phyloP scores from a whole-genome alignment of 768 basidiomycete genomes.

The Boletus speciosus region DNA sequence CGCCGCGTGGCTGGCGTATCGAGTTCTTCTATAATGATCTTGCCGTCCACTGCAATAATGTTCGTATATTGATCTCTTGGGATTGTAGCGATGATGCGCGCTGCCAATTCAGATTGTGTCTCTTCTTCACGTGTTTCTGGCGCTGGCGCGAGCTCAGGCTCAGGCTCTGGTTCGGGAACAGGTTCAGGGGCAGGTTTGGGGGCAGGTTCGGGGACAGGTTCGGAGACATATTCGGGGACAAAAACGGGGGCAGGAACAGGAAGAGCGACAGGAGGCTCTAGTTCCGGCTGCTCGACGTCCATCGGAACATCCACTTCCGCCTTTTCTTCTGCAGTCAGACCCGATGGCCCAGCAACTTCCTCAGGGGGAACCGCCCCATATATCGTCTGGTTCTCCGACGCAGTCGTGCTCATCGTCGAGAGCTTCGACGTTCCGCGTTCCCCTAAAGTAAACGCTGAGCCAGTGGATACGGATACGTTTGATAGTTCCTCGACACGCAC shows the following conservation, averaged over 20 bases:
- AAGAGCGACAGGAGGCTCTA: background rate
- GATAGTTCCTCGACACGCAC: constrained; percentile 25
- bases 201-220: background rate
- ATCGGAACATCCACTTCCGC: constrained; percentile 15
- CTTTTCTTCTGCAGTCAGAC: constrained; percentile 17
- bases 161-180: background rate
- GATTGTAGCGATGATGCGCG: constrained; percentile 27
- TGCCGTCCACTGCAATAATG: constrained; percentile 39
- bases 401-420: constrained; percentile 45
- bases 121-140: constrained; percentile 6
- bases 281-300: constrained; percentile 12
- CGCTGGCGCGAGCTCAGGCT: background rate
- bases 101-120: constrained; percentile 18
- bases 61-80: constrained; percentile 30
- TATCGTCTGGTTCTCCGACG: constrained; percentile 45
- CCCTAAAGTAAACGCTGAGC: background rate
- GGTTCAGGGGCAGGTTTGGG: background rate
- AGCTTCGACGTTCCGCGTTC: constrained; percentile 42
- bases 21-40: constrained; percentile 64
- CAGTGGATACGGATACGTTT: background rate
- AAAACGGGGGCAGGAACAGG: background rate
- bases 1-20: constrained; percentile 68
- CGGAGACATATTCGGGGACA: background rate
- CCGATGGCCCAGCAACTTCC: constrained; percentile 27
- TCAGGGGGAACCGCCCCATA: constrained; percentile 22